Conservation (phyloP, 176 grass and related monocot species). For the sorghum (Sorghum bicolor) region DNA sequence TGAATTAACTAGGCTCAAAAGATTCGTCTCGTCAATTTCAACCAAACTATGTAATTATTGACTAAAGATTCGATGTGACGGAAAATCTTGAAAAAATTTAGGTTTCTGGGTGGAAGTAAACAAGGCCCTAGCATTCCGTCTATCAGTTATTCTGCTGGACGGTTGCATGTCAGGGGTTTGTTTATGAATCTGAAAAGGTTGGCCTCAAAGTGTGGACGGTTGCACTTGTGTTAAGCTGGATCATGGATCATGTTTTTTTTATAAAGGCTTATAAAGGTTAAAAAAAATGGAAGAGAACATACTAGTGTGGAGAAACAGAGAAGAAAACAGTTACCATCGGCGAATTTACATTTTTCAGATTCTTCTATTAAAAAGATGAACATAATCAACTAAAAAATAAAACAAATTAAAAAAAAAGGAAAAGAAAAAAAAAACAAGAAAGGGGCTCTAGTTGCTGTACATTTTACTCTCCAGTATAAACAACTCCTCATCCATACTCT, state of each 20-base stretch:
- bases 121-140: no score
- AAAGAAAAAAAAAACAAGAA: no score
- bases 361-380: conserved; percentile 24
- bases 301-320: background rate
- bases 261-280: background rate
- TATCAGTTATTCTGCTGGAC: background rate
- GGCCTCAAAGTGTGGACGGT: background rate
- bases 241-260: background rate
- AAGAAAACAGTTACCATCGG: background rate
- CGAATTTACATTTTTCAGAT: background rate
- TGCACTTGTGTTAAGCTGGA: no score
- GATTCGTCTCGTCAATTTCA: no score
- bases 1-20: no score
- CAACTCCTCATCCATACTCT: conserved; percentile 19
- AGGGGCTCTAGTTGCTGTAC: conserved; percentile 37
- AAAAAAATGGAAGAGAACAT: background rate
- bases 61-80: no score
- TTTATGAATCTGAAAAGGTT: background rate
- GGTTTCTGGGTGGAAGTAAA: no score
- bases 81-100: no score
- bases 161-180: background rate
- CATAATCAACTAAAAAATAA: conserved; percentile 28
- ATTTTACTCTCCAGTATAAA: conserved; percentile 41
- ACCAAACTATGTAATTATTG: no score
- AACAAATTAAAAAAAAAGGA: background rate